phyloP scores from a whole-genome alignment of 2,329 filamentous ascomycete genomes.

The Rutstroemia sp. region DNA sequence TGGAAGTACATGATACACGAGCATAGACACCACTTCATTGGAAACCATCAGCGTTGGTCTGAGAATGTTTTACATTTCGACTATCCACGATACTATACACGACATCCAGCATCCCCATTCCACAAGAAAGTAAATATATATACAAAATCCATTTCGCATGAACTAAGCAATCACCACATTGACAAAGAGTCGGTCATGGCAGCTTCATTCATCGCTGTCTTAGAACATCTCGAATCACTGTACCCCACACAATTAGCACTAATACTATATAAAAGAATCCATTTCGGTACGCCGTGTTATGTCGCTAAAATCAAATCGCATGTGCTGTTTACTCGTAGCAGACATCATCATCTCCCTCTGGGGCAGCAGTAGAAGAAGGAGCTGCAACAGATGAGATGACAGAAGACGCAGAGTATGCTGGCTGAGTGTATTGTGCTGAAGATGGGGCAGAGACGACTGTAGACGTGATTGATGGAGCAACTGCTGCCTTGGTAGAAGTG shows the following conservation, averaged over 20 bases:
- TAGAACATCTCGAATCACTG: background rate
- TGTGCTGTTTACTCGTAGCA: background rate
- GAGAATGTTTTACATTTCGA: background rate
- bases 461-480: background rate
- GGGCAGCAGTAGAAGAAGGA: background rate
- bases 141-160: background rate
- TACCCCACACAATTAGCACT: background rate
- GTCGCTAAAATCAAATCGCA: background rate
- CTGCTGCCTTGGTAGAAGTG: background rate
- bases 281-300: background rate
- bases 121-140: background rate
- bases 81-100: background rate
- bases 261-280: background rate
- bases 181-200: background rate
- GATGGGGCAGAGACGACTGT: background rate
- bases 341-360: background rate
- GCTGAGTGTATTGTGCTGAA: background rate
- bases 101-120: background rate
- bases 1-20: no score
- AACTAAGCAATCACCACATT: background rate
- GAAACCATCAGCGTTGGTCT: no score
- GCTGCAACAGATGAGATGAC: background rate
- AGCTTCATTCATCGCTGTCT: background rate
- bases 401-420: background rate
- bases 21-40: no score